phyloP scores from a whole-genome alignment of 176 grass and related monocot species.

The Eleusine indica region DNA sequence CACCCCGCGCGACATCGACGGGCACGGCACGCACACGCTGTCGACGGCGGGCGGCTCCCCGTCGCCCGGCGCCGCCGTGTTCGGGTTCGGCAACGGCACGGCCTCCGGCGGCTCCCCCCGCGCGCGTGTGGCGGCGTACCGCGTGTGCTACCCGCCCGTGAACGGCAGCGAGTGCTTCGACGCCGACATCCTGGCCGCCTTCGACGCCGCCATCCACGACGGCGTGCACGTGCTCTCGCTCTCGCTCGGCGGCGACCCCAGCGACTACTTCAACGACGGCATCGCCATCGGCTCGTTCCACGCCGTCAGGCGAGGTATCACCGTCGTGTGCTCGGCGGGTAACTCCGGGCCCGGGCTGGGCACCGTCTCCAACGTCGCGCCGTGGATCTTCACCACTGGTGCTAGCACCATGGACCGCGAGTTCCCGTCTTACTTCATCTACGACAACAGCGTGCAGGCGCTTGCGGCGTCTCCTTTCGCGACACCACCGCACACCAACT shows the following conservation, averaged over 20 bases:
- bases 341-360: slow-evolving; percentile 58
- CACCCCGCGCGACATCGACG: slow-evolving; percentile 64
- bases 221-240: slow-evolving; percentile 70
- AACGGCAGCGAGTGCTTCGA: slow-evolving; percentile 68
- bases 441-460: slow-evolving; percentile 10
- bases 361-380: slow-evolving; percentile 57
- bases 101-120: slow-evolving; percentile 59
- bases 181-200: slow-evolving; percentile 72
- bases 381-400: slow-evolving; percentile 63
- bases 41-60: slow-evolving; percentile 65
- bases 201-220: slow-evolving; percentile 73
- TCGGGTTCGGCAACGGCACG: slow-evolving; percentile 66
- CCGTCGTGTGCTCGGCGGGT: slow-evolving; percentile 72
- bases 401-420: slow-evolving; percentile 85
- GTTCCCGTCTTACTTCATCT: slow-evolving; percentile 54
- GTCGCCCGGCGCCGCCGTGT: slow-evolving; percentile 42
- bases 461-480: background rate
- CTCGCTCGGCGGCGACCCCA: slow-evolving; percentile 50
- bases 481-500: background rate
- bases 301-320: slow-evolving; percentile 60
- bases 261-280: slow-evolving; percentile 49
- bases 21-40: slow-evolving; percentile 81
- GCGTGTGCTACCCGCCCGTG: slow-evolving; percentile 63
- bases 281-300: slow-evolving; percentile 73
- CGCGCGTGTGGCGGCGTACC: slow-evolving; percentile 65